These are phyloP conservation scores for Echites panduratus DNA, from an alignment of 257 asterid species.

Conservation along the genomic window DNA sequence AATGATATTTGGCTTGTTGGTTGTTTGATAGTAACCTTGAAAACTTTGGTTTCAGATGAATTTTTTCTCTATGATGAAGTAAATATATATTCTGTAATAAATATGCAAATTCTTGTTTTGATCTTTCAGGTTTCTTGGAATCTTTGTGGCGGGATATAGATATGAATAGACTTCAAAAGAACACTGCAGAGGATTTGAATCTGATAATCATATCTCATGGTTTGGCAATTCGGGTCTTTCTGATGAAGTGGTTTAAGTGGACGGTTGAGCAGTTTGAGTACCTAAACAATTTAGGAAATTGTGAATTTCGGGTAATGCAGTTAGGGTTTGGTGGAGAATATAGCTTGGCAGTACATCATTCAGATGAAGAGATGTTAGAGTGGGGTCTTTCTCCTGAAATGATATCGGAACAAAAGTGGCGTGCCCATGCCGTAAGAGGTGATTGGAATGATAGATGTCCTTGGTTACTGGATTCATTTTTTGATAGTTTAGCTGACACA, in stretches of 20 bases:
- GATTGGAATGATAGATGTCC: slow-evolving; percentile 33
- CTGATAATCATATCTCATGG: slow-evolving; percentile 40
- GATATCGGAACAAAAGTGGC: slow-evolving; percentile 38
- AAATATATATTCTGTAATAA: not conserved
- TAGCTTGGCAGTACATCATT: slow-evolving; percentile 39
- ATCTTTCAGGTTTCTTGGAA: slow-evolving; percentile 39
- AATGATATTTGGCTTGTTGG: not conserved
- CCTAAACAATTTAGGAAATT: slow-evolving; percentile 27
- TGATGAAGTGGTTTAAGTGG: slow-evolving; percentile 53
- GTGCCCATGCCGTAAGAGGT: slow-evolving; percentile 29
- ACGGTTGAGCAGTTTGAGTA: slow-evolving; percentile 38
- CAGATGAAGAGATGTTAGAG: slow-evolving; percentile 33
- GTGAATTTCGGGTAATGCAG: slow-evolving; percentile 43
- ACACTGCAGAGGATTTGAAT: slow-evolving; percentile 24
- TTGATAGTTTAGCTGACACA: slow-evolving; percentile 27
- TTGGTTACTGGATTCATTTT: slow-evolving; percentile 30
- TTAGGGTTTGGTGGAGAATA: slow-evolving; percentile 39
- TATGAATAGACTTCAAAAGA: slow-evolving; percentile 36
- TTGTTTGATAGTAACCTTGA: not conserved
- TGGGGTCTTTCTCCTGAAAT: slow-evolving; percentile 44
- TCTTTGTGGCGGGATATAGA: slow-evolving; percentile 45
- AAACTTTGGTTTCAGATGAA: not conserved
- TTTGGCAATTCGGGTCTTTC: slow-evolving; percentile 33
- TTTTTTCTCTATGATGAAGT: not conserved
- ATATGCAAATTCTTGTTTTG: not conserved